A percentile compares a stretch with the other conserved stretches of the same genome.
Conservation (phyloP, 208 protist genomes). For the Herpetomonas tarakana region DNA sequence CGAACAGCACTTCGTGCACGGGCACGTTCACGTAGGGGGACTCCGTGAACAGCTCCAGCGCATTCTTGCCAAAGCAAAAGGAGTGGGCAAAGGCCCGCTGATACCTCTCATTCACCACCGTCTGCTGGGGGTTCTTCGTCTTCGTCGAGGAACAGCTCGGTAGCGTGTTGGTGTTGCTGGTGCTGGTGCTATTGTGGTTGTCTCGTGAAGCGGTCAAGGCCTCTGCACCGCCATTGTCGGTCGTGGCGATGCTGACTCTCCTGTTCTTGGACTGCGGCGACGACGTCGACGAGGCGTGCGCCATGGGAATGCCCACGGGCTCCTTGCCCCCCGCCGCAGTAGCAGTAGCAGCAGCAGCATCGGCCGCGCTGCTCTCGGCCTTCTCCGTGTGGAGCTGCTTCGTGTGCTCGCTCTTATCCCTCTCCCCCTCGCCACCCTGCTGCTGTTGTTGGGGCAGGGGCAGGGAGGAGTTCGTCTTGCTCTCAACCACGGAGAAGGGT, state of each 20-base stretch:
- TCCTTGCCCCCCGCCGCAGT: too few relatives aligned
- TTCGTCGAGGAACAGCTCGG: background rate
- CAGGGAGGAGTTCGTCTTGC: background rate
- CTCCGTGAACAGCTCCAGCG: constrained; percentile 18
- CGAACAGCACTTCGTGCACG: constrained; percentile 46
- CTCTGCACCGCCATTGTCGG: too few relatives aligned
- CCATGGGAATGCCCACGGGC: too few relatives aligned
- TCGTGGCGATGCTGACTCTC: too few relatives aligned
- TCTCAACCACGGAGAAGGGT: background rate
- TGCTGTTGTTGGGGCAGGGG: too few relatives aligned
- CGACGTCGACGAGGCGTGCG: too few relatives aligned
- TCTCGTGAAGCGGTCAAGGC: too few relatives aligned
- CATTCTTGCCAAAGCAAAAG: constrained; percentile 35
- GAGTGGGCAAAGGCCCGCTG: constrained; percentile 39
- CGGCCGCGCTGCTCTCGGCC: constrained; percentile 3
- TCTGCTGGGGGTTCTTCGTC: constrained; percentile 5
- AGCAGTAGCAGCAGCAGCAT: too few relatives aligned
- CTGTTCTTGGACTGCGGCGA: too few relatives aligned
- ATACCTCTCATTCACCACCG: constrained; percentile 15
- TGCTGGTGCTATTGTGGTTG: too few relatives aligned
- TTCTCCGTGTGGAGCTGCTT: background rate
- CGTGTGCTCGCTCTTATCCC: background rate
- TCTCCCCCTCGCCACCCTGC: too few relatives aligned
- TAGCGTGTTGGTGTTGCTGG: too few relatives aligned
- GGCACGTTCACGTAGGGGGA: constrained; percentile 33